phyloP scores from a whole-genome alignment of 2,329 filamentous ascomycete species.

The Amauroascus verrucosus region DNA sequence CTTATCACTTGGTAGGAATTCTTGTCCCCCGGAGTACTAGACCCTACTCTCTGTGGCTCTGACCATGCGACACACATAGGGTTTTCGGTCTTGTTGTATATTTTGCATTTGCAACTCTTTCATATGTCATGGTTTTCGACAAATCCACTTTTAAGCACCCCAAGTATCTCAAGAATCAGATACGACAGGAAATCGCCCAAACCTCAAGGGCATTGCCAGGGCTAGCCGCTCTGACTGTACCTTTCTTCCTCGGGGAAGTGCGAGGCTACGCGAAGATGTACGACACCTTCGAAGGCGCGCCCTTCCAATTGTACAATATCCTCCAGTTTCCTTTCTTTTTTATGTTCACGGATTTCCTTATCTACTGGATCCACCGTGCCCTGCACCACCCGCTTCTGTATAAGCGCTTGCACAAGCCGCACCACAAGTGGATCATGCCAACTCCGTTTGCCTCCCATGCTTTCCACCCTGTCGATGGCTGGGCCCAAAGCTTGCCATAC shows the following conservation, averaged over 20 bases:
- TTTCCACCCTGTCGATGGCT: slow-evolving; percentile 91
- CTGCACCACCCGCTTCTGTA: slow-evolving; percentile 74
- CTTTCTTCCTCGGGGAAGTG: slow-evolving; percentile 73
- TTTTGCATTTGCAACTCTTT: slow-evolving; percentile 71
- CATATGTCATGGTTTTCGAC: slow-evolving; percentile 84
- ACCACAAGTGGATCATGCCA: slow-evolving; percentile 99
- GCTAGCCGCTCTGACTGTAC: slow-evolving; percentile 72
- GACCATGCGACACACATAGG: slow-evolving; percentile 42
- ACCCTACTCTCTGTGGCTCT: background rate
- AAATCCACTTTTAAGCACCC: slow-evolving; percentile 81
- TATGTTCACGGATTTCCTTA: slow-evolving; percentile 75
- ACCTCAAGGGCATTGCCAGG: slow-evolving; percentile 64
- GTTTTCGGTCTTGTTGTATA: slow-evolving; percentile 76
- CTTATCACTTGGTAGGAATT: slow-evolving; percentile 69
- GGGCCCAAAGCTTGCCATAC: slow-evolving; percentile 78
- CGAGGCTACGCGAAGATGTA: slow-evolving; percentile 81
- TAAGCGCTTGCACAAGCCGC: slow-evolving; percentile 86
- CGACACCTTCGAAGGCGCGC: slow-evolving; percentile 64
- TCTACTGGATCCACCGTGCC: slow-evolving; percentile 85
- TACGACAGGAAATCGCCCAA: slow-evolving; percentile 74
- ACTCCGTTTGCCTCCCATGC: slow-evolving; percentile 86
- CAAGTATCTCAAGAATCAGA: slow-evolving; percentile 90
- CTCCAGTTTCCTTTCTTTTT: slow-evolving; percentile 82
- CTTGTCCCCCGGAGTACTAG: background rate
- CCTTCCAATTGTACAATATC: slow-evolving; percentile 66